Conservation (phyloP, 305 asterid genomes). For the Fraxinus platypoda region DNA sequence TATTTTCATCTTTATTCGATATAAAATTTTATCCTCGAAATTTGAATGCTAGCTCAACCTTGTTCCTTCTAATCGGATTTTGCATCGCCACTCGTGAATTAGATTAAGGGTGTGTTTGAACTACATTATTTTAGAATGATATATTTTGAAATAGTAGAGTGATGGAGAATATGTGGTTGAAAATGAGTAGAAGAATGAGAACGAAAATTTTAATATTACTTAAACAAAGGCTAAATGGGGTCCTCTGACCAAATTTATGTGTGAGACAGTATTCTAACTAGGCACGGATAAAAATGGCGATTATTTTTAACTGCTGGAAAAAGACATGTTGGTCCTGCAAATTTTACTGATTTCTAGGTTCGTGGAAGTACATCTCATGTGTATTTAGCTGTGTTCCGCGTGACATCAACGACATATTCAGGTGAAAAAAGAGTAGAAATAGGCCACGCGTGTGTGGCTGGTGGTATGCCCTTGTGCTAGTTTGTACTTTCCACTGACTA, state of each 20-base stretch:
- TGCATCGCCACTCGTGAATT: too few species aligned
- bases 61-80: too few species aligned
- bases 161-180: too few species aligned
- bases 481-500: not conserved
- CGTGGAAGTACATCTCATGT: conserved; percentile 12
- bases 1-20: too few species aligned
- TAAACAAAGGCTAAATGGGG: too few species aligned
- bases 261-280: not conserved
- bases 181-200: too few species aligned
- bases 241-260: not conserved
- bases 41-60: too few species aligned
- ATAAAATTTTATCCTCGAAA: too few species aligned
- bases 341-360: conserved; percentile 3
- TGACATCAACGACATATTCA: conserved; percentile 1
- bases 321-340: not conserved
- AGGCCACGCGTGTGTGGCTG: conserved; percentile 20
- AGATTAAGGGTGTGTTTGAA: too few species aligned
- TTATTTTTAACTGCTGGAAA: not conserved
- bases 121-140: too few species aligned
- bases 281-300: not conserved
- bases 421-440: conserved; percentile 9
- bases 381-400: conserved; percentile 14
- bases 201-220: too few species aligned
- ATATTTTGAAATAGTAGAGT: too few species aligned
- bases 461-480: not conserved